Conservation (phyloP, 139 green algal species). For the Zygnema circumcarinatum region DNA sequence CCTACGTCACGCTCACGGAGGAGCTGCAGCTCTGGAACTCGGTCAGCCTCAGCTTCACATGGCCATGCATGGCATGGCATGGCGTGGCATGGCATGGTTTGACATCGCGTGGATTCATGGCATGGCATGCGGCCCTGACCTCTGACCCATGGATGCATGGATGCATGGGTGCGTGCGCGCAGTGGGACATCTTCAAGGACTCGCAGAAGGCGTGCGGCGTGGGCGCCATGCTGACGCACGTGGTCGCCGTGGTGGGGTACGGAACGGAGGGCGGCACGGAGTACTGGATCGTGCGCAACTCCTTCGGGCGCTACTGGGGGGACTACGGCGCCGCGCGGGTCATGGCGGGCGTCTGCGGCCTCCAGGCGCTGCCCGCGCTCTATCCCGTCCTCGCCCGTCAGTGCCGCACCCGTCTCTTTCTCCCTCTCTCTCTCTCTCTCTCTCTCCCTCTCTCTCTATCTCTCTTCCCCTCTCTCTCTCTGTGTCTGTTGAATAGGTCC, state of each 20-base stretch:
- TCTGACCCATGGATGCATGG: too few species aligned
- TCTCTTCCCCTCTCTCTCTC: too few species aligned
- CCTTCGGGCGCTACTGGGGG: neutral
- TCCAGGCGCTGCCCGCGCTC: neutral
- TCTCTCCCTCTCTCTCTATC: too few species aligned
- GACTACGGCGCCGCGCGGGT: neutral
- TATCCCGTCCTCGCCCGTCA: neutral
- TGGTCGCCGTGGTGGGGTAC: neutral
- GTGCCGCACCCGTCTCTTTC: neutral
- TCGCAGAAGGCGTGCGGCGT: neutral
- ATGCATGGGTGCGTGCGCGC: too few species aligned
- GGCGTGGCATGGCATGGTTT: too few species aligned
- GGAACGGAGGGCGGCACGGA: too few species aligned
- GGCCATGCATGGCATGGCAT: too few species aligned
- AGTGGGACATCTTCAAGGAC: neutral
- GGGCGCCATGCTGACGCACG: conserved; percentile 22
- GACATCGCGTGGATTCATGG: too few species aligned
- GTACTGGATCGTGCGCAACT: conserved; percentile 26
- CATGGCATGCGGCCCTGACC: too few species aligned
- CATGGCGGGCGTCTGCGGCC: neutral
- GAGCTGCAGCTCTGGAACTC: neutral
- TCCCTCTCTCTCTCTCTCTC: neutral
- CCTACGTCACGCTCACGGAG: neutral
- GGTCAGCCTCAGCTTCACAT: too few species aligned
- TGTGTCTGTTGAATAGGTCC: too few species aligned